These are phyloP conservation scores for Aspergillus haitiensis DNA, from an alignment of 495 filamentous ascomycete species.

Conservation along the genomic window DNA sequence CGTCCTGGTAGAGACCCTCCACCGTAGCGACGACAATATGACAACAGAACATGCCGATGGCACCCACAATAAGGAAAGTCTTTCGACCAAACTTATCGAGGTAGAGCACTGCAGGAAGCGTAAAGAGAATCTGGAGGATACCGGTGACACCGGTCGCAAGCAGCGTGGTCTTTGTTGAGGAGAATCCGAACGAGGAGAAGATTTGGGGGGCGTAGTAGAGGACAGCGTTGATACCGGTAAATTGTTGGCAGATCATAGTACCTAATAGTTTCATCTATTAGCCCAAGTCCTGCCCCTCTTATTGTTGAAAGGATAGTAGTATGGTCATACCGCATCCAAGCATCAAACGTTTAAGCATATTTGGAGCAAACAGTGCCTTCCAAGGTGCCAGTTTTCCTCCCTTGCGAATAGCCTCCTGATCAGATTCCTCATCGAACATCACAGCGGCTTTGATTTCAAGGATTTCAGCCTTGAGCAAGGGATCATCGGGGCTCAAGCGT, in stretches of 20 bases:
- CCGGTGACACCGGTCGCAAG: slow-evolving; percentile 69
- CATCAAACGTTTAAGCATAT: slow-evolving; percentile 65
- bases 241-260: slow-evolving; percentile 52
- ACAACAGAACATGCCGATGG: slow-evolving; percentile 66
- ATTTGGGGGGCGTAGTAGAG: slow-evolving; percentile 57
- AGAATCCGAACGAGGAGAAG: slow-evolving; percentile 31
- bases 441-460: slow-evolving; percentile 62
- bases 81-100: slow-evolving; percentile 72
- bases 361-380: slow-evolving; percentile 51
- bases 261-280: slow-evolving; percentile 13
- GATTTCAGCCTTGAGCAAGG: slow-evolving; percentile 63
- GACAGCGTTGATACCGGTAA: slow-evolving; percentile 64
- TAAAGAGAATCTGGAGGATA: slow-evolving; percentile 71
- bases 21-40: slow-evolving; percentile 44
- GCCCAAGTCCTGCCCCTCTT: not conserved
- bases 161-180: slow-evolving; percentile 52
- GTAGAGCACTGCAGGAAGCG: slow-evolving; percentile 62
- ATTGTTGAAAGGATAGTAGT: not conserved
- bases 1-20: slow-evolving; percentile 36
- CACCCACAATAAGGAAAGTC: slow-evolving; percentile 67
- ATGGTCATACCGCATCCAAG: slow-evolving; percentile 43
- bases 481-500: slow-evolving; percentile 62
- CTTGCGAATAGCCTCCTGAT: slow-evolving; percentile 21
- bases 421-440: slow-evolving; percentile 59
- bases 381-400: slow-evolving; percentile 57